Conservation (phyloP, 805 yeast species). For the Yueomyces sp. region DNA sequence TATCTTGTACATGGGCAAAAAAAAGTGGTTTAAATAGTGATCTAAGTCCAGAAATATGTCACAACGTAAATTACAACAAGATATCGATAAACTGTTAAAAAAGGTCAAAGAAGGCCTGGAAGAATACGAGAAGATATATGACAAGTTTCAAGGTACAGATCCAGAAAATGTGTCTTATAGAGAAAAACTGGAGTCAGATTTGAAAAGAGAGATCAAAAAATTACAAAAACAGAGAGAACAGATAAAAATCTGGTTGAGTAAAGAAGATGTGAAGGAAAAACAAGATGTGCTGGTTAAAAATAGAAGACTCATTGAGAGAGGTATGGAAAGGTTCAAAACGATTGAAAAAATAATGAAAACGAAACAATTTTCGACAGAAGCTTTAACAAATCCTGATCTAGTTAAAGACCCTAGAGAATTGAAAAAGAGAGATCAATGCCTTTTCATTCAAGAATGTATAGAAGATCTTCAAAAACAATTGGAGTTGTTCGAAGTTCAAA, state of each 20-base stretch:
- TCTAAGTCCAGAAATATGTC: constrained; percentile 22
- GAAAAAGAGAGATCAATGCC: constrained; percentile 60
- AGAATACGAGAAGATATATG: constrained; percentile 74
- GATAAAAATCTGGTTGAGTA: constrained; percentile 87
- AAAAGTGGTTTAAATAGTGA: too few species aligned
- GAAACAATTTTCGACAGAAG: constrained; percentile 89
- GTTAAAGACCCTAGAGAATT: constrained; percentile 64
- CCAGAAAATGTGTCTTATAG: constrained; percentile 61
- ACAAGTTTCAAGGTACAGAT: constrained; percentile 69
- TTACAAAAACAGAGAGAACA: constrained; percentile 89
- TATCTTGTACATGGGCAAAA: too few species aligned
- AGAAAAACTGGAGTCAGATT: constrained; percentile 84
- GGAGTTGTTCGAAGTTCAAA: constrained; percentile 65
- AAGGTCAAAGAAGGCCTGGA: constrained; percentile 86
- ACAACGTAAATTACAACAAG: constrained; percentile 39
- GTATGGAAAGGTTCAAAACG: constrained; percentile 93
- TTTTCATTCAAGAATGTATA: constrained; percentile 54
- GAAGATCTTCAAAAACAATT: constrained; percentile 75
- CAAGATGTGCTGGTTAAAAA: constrained; percentile 63
- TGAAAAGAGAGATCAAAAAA: constrained; percentile 90
- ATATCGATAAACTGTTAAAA: constrained; percentile 86
- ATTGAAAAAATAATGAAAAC: constrained; percentile 89
- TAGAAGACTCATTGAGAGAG: constrained; percentile 51
- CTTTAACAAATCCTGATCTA: constrained; percentile 56
- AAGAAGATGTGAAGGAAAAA: constrained; percentile 84